A percentile compares a stretch with the other conserved stretches of the same genome.
phyloP scores from a whole-genome alignment of 2,329 filamentous ascomycete species.

The Talaromyces sp. region DNA sequence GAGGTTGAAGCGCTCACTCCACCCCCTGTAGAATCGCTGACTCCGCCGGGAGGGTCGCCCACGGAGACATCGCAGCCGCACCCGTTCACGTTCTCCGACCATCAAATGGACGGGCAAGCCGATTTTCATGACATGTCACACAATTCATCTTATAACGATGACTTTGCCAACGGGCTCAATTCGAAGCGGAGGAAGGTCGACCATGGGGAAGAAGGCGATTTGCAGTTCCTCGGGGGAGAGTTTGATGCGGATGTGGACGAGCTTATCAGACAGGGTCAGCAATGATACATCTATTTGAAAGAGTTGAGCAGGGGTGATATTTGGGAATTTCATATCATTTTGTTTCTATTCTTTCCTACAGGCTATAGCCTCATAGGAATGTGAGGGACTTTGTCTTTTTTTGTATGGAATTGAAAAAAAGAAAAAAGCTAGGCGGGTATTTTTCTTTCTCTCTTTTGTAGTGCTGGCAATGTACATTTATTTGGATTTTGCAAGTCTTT shows the following conservation, averaged over 20 bases:
- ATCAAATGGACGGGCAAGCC: constrained; percentile 17
- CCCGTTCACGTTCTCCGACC: constrained; percentile 10
- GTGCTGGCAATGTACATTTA: not conserved
- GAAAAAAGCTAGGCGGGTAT: not conserved
- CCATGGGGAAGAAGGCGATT: constrained; percentile 36
- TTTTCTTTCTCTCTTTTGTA: not conserved
- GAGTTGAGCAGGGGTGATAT: not conserved
- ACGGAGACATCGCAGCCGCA: constrained; percentile 3
- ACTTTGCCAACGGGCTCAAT: constrained; percentile 23
- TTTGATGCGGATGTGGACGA: constrained; percentile 59
- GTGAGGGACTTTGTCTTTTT: not conserved
- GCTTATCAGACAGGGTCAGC: constrained; percentile 47
- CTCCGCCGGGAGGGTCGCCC: constrained; percentile 34
- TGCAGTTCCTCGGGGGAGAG: constrained; percentile 43
- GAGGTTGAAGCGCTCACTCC: constrained; percentile 83
- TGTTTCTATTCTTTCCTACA: not conserved
- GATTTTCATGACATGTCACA: constrained; percentile 21
- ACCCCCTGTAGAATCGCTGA: constrained; percentile 57
- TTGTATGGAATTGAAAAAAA: not conserved
- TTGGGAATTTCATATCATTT: not conserved
- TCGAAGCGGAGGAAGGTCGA: constrained; percentile 47
- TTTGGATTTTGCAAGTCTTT: not conserved
- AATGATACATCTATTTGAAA: not conserved
- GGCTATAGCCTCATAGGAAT: too few species aligned
- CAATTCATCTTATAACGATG: constrained; percentile 17